Conservation (phyloP, 345 rosid genomes). For the Hirschfeldia incana region DNA sequence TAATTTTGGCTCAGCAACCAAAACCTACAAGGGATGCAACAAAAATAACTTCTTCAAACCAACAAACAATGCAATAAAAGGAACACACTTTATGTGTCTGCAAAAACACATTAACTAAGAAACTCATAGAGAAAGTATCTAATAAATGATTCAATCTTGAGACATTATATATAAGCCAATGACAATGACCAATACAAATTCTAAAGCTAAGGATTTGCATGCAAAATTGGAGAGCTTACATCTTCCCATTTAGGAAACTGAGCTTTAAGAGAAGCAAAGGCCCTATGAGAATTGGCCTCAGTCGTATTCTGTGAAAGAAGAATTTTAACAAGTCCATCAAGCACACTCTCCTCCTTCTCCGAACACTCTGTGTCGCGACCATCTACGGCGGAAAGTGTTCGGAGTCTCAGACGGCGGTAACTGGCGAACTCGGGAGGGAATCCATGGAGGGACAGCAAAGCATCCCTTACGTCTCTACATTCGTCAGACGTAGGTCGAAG, state of each 20-base stretch:
- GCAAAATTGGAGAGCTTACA: constrained; percentile 39
- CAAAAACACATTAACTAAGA: background rate
- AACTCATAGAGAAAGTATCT: background rate
- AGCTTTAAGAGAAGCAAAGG: constrained; percentile 74
- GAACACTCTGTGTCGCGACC: background rate
- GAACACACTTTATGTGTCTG: background rate
- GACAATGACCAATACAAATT: too few relatives aligned
- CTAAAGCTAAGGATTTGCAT: too few relatives aligned
- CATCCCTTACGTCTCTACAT: constrained; percentile 36
- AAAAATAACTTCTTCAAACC: background rate
- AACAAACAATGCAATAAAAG: background rate
- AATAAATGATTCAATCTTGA: background rate
- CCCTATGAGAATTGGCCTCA: constrained; percentile 69
- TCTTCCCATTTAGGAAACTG: constrained; percentile 71
- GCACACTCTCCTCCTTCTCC: constrained; percentile 62
- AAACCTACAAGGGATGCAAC: constrained; percentile 50
- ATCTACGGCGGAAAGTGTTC: constrained; percentile 5
- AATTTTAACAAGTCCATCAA: constrained; percentile 76
- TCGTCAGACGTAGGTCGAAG: constrained; percentile 24
- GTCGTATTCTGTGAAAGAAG: constrained; percentile 86
- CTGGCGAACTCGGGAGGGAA: constrained; percentile 37
- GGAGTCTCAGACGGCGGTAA: constrained; percentile 58
- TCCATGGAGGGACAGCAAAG: constrained; percentile 37
- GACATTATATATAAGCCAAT: background rate
- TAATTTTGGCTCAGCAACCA: constrained; percentile 58